Percentiles rank a stretch among this genome's conserved stretches.
Conservation (phyloP, 371 early-diverging fungal genomes). For the Lichtheimia ornata region DNA sequence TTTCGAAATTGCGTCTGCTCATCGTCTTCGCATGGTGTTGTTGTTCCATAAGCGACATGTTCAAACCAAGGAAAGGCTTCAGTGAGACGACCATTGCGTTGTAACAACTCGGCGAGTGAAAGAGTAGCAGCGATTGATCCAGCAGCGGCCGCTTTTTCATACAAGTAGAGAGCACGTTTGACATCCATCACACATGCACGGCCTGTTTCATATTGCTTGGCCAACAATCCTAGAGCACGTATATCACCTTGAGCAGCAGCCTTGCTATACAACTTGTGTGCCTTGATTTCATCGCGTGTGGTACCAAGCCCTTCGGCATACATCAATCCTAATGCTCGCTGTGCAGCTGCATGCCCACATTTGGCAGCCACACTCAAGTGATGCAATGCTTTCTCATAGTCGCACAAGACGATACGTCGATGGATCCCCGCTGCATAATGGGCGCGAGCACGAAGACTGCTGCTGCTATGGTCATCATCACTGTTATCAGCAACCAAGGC, state of each 20-base stretch:
- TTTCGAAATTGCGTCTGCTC: constrained; percentile 7
- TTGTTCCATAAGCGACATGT: constrained; percentile 4
- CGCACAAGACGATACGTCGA: constrained; percentile 21
- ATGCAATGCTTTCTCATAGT: constrained; percentile 21
- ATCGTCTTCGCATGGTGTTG: background rate
- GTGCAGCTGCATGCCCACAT: constrained; percentile 27
- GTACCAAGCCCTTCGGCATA: constrained; percentile 15
- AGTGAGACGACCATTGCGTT: constrained; percentile 8
- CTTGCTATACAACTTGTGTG: constrained; percentile 16
- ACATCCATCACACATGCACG: constrained; percentile 16
- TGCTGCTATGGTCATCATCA: background rate
- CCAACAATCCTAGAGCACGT: constrained; percentile 20
- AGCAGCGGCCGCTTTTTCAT: constrained; percentile 8
- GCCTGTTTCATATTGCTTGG: constrained; percentile 24
- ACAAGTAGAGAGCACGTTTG: constrained; percentile 13
- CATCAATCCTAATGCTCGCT: constrained; percentile 22
- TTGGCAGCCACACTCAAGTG: constrained; percentile 28
- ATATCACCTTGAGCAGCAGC: constrained; percentile 27
- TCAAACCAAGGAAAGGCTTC: constrained; percentile 14
- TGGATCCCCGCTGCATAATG: constrained; percentile 30
- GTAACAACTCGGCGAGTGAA: constrained; percentile 14
- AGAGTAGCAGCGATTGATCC: constrained; percentile 11
- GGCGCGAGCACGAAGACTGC: constrained; percentile 7
- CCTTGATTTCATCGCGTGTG: constrained; percentile 9
- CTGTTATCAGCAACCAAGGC: constrained; percentile 11